These are phyloP conservation scores for Fusarium dimerum DNA, from an alignment of 2,329 filamentous ascomycete genomes.

Conservation along the genomic window DNA sequence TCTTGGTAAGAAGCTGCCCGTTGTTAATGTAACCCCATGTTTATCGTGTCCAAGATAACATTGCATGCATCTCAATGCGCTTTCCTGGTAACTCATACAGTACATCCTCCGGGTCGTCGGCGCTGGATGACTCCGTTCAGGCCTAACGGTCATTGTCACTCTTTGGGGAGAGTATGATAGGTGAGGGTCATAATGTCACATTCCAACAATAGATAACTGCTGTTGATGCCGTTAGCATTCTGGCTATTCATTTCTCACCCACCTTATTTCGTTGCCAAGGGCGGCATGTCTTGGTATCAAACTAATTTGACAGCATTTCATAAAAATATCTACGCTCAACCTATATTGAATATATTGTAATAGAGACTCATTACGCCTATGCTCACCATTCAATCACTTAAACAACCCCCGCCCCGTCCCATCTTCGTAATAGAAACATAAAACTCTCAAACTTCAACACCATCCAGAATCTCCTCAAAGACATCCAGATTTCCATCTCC, in stretches of 20 bases:
- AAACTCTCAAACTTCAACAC: conserved; percentile 30
- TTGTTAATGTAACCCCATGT: not conserved
- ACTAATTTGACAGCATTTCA: not conserved
- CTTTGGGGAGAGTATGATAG: not conserved
- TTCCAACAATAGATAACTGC: too few species aligned
- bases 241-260: not conserved
- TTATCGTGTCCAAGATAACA: not conserved
- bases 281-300: not conserved
- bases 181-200: too few species aligned
- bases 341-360: too few species aligned
- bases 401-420: not conserved
- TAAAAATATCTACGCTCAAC: not conserved
- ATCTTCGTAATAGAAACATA: not conserved
- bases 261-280: not conserved
- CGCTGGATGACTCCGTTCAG: not conserved
- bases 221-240: too few species aligned
- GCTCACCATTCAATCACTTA: not conserved
- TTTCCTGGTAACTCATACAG: not conserved
- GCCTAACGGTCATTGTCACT: not conserved
- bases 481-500: conserved; percentile 51
- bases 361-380: too few species aligned
- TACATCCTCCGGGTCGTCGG: not conserved
- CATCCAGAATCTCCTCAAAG: conserved; percentile 47
- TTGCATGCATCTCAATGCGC: not conserved
- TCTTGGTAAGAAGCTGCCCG: too few species aligned